Conservation (phyloP, 371 early-diverging fungal genomes). For the Zychaea mexicana region DNA sequence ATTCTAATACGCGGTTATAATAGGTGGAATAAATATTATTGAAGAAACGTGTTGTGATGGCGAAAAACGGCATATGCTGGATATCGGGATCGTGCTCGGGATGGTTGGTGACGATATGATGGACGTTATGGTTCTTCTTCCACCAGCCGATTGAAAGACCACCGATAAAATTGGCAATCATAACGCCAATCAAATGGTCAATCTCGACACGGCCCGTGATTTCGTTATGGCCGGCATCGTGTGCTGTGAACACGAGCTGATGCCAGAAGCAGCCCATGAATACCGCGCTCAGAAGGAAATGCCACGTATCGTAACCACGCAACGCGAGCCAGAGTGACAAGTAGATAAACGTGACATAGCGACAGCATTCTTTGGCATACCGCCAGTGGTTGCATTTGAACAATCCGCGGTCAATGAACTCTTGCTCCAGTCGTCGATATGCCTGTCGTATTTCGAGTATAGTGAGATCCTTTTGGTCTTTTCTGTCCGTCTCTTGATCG, state of each 20-base stretch:
- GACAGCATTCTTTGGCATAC: constrained; percentile 74
- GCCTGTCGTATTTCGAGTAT: constrained; percentile 48
- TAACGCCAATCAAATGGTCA: constrained; percentile 83
- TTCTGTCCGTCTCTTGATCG: constrained; percentile 20
- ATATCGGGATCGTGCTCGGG: constrained; percentile 96
- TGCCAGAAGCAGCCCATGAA: constrained; percentile 87
- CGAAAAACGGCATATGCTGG: constrained; percentile 95
- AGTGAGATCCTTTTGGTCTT: constrained; percentile 31
- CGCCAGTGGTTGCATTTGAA: constrained; percentile 78
- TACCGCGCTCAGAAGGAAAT: constrained; percentile 61
- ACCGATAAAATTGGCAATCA: constrained; percentile 81
- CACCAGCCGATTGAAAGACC: constrained; percentile 96
- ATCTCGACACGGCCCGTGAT: constrained; percentile 75
- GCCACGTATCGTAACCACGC: constrained; percentile 61
- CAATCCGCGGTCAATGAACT: constrained; percentile 62
- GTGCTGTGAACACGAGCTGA: constrained; percentile 89
- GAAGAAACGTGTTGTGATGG: constrained; percentile 82
- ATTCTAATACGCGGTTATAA: constrained; percentile 79
- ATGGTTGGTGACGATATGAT: constrained; percentile 90
- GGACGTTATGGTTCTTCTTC: constrained; percentile 95
- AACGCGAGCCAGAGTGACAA: constrained; percentile 67
- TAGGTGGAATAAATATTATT: constrained; percentile 90
- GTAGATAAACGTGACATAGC: constrained; percentile 65
- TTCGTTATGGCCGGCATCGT: constrained; percentile 95
- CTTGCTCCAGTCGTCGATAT: constrained; percentile 68